Evolutionary conservation across 2,329 filamentous ascomycete species (phyloP), one percentile per base, ranked within the genome.

Genomic region (Aureobasidium leucospermi): DNA sequence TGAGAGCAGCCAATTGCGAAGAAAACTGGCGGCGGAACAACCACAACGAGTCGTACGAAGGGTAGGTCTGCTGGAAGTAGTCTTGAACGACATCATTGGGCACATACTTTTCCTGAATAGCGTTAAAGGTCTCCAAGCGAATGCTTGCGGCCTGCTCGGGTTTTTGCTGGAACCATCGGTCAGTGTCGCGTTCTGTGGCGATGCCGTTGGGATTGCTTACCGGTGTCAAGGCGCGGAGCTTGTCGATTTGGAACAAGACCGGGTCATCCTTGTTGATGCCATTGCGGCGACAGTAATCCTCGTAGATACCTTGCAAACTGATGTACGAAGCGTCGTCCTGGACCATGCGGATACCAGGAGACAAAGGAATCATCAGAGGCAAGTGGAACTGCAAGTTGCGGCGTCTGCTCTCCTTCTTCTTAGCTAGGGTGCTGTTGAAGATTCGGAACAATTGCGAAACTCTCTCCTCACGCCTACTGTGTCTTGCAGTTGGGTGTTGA

Each of bases 401-500:
- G 23, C 93, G 87, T 57, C 94, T 85, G 67, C 89, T 95, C 75
- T 99, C 94, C 78, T 99, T 99, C 70, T 93, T 89, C 71, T 96
- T 94, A 39, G 85, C 81, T 62, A 99, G 78, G 3, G 90, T 89
- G 69, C 93, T 91, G 74, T 99, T 99, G 76, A 99, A 92, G 67
- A 96, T 95, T 46, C 95, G 84, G 86, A 99, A 99, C 11, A 99
- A 81, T 73, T 99, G 94, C 64, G 96, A 75, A 60, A 97, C 96
- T 31, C 94, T 84, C 75, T 99, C 95, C 72, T 99, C 95, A 58
- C 95, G 85, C 62, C 94, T 85, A 68, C 92, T 96, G 72, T 96
- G 92, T 60, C 94, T 81, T 3, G 92, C 90, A 1, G 94, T 92
- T 4, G 94, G 95, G 71, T 97, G 93, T 70, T 99, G 95, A 38